phyloP scores from a whole-genome alignment of 2,329 filamentous ascomycete species.

The Trichoderma sp. region DNA sequence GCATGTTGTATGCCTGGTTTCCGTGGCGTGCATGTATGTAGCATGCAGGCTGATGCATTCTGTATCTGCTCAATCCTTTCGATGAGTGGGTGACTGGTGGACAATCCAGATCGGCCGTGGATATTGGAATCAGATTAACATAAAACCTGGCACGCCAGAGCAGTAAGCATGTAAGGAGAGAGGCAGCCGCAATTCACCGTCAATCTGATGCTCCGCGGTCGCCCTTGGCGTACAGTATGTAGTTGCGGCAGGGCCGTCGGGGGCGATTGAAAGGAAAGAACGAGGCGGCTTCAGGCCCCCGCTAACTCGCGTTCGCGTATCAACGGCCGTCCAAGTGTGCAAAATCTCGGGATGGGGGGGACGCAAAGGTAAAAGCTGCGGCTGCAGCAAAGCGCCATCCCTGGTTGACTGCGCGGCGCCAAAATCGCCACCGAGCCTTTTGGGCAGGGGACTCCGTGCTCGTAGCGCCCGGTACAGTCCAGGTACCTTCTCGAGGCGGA shows the following conservation, averaged over 20 bases:
- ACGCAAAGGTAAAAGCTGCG: conserved; percentile 3
- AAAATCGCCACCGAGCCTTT: conserved; percentile 6
- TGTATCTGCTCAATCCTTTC: neutral
- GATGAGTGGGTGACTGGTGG: neutral
- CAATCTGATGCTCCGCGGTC: conserved; percentile 4
- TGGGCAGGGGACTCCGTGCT: neutral
- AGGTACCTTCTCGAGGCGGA: neutral
- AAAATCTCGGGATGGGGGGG: conserved; percentile 17
- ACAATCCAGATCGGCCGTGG: too few species aligned
- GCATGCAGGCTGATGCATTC: neutral
- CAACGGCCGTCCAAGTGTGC: conserved; percentile 9
- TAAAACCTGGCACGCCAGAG: neutral
- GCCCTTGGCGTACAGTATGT: neutral
- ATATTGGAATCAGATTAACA: neutral
- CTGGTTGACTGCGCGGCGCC: neutral
- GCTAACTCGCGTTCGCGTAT: conserved; percentile 18
- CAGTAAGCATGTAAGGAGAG: neutral
- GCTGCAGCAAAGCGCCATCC: conserved; percentile 11
- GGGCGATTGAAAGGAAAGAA: neutral
- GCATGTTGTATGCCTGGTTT: too few species aligned
- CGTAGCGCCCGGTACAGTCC: neutral
- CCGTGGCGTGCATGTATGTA: neutral
- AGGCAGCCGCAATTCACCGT: conserved; percentile 5
- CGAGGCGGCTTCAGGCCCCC: neutral
- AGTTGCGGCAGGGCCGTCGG: neutral